Percentiles rank a stretch among this genome's conserved stretches.
These are phyloP conservation scores for Trichocomaceae sp. DNA, from an alignment of 2,329 filamentous ascomycete species.

Conservation along the genomic window DNA sequence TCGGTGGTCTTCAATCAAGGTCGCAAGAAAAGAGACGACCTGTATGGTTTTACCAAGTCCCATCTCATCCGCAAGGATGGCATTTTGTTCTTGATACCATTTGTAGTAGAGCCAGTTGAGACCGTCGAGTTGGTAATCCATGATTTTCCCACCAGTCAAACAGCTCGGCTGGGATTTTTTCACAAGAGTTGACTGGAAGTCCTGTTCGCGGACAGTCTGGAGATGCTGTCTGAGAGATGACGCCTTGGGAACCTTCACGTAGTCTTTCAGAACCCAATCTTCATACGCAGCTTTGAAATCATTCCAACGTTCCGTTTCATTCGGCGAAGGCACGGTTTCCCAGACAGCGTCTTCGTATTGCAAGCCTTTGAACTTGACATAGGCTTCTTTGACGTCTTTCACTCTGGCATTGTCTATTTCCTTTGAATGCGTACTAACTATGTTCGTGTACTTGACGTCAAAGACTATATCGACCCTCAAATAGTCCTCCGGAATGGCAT, in stretches of 20 bases:
- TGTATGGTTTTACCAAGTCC: slow-evolving; percentile 96
- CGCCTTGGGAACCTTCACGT: slow-evolving; percentile 56
- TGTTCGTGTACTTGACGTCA: slow-evolving; percentile 62
- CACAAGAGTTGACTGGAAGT: slow-evolving; percentile 62
- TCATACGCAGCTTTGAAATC: slow-evolving; percentile 79
- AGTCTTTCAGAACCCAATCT: slow-evolving; percentile 74
- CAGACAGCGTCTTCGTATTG: slow-evolving; percentile 86
- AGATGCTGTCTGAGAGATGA: slow-evolving; percentile 60
- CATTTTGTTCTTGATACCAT: slow-evolving; percentile 74
- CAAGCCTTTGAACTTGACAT: slow-evolving; percentile 89
- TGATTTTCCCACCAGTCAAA: slow-evolving; percentile 71
- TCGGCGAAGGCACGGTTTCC: slow-evolving; percentile 66
- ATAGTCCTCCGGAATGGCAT: slow-evolving; percentile 83
- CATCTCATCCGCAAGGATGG: slow-evolving; percentile 96
- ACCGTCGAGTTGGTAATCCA: slow-evolving; percentile 89
- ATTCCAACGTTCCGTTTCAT: slow-evolving; percentile 60
- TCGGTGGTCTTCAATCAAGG: slow-evolving; percentile 60
- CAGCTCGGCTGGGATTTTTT: slow-evolving; percentile 65
- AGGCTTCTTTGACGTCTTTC: slow-evolving; percentile 63
- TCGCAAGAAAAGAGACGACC: slow-evolving; percentile 73
- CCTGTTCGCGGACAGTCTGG: slow-evolving; percentile 55
- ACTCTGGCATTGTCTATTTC: slow-evolving; percentile 66
- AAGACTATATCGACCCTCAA: slow-evolving; percentile 85
- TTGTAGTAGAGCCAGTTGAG: slow-evolving; percentile 94
- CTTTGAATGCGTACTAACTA: slow-evolving; percentile 52